A percentile compares a stretch with the other conserved stretches of the same genome.
These are phyloP conservation scores for Rutstroemia sp. DNA, from an alignment of 2,329 filamentous ascomycete genomes.

Conservation along the genomic window DNA sequence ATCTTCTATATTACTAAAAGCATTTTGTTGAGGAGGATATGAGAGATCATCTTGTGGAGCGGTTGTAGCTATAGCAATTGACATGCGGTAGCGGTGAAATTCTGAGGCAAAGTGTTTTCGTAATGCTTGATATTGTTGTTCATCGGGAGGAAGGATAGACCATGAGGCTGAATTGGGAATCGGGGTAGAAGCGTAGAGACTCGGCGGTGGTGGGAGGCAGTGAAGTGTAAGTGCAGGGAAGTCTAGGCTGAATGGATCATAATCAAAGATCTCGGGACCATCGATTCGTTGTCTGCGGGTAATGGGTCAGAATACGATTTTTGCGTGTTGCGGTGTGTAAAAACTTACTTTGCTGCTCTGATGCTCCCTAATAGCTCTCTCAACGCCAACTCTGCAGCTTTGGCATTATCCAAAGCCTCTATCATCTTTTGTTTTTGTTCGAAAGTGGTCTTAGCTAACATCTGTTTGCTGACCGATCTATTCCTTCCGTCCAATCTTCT, in stretches of 20 bases:
- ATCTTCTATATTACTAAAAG: constrained; percentile 23
- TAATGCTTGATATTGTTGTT: constrained; percentile 67
- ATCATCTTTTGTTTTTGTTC: constrained; percentile 56
- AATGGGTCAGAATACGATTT: not conserved
- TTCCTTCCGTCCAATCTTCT: constrained; percentile 30
- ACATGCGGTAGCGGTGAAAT: constrained; percentile 57
- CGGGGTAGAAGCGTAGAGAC: constrained; percentile 69
- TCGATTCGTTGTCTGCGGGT: constrained; percentile 45
- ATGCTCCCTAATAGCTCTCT: constrained; percentile 75
- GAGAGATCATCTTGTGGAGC: constrained; percentile 42
- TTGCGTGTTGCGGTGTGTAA: not conserved
- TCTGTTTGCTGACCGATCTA: constrained; percentile 41
- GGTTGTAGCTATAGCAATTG: constrained; percentile 43
- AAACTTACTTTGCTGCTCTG: constrained; percentile 70
- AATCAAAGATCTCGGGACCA: constrained; percentile 59
- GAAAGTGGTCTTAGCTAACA: constrained; percentile 44
- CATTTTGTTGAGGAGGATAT: constrained; percentile 34
- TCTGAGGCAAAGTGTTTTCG: constrained; percentile 58
- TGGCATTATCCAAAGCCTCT: constrained; percentile 71
- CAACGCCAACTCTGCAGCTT: constrained; percentile 77
- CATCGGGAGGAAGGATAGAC: constrained; percentile 68
- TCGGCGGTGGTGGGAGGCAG: constrained; percentile 72
- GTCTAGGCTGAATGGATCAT: constrained; percentile 77
- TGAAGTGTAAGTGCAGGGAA: constrained; percentile 81
- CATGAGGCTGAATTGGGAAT: constrained; percentile 74